Base-by-base conservation (phyloP, 257 asterid genomes). In the Dorcoceras hygrometricum region DNA sequence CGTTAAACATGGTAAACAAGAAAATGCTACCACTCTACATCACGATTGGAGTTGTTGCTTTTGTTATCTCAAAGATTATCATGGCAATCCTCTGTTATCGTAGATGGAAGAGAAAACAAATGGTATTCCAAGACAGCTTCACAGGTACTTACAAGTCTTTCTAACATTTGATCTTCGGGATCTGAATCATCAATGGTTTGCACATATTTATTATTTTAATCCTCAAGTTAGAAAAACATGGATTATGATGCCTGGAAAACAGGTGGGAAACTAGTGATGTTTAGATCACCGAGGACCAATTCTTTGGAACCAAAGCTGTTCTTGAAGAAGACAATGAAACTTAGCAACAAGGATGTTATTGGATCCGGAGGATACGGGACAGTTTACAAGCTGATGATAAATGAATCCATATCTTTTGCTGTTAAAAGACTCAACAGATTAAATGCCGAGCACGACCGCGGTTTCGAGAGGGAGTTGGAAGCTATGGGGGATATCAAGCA, bases 401-500 rank as follows among this genome's bases (percentile, higher is more conserved):
- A 79, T 8, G 95, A 85, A 46, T 63, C 77, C 24, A 36, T 69
- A 24, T 66, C 86, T 25, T 86, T 87, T 19, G 98, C 97, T 2
- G 90, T 91, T 25, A 91, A 91, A 69, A 82, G 79, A 57, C 75
- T 91, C 16, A 83, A 72, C 84, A 79, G 82, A 69, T 59, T 75
- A 26, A 85, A 83, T 19, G 68, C 79, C 0, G 92, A 89, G 71
- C 94, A 86, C 46, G 98, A 91, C 39, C 75, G 87, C 14, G 88
- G 96, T 8, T 91, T 91, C 26, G 95, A 84, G 79, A 82, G 98
- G 76, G 98, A 91, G 48, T 26, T 91, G 74, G 95, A 79, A 80
- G 88, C 97, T 9, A 92, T 89, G 96, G 95, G 87, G 19, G 95
- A 87, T 67, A 89, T 91, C 57, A 91, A 91, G 75, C 98, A 91